Base-by-base conservation (phyloP, 805 yeast genomes). In the Metschnikowia bowlesiae region DNA sequence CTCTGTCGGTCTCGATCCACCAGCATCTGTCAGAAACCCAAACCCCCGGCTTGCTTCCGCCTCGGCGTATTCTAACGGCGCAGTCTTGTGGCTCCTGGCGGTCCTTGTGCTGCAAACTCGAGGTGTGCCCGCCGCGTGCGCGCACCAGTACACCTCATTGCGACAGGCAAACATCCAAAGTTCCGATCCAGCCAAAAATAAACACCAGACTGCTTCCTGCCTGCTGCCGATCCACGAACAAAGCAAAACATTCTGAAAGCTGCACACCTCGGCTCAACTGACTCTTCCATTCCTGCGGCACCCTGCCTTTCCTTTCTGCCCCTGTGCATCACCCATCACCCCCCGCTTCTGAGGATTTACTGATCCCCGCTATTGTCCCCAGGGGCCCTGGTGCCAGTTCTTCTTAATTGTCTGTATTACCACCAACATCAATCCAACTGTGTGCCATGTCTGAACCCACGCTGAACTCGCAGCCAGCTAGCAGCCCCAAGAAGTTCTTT, bases 401-500 rank as follows among this genome's bases (percentile, higher is more conserved):
- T 37, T 37, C 34, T 28, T 39, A 39, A 39, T 39, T 13, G 43
- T 14, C 7, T 39, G 43, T 39, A 39, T 39, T 39, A 39, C 28
- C 30, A 39, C 18, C 34, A 8, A 39, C 1, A 11, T 6, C 31
- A 16, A 18, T 16, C 13, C 36, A 33, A 8, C 26, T 11, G 29
- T 11, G 11, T 6, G 39, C 39, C 29, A 48, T 46, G 48, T 37
- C 46, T 16, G 47, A 46, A 9, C 10, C 42, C 46, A 40, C 33
- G 35, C 31, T 44, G 11, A 47, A 47, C 2, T 28, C 40, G 3
- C 46, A 44, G 14, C 46, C n/a, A 11, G 14, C 48, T n/a, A 34
- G 52, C n/a, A 57, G 61, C 44, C 61, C 61, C 35, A 52, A 51
- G 46, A 53, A 50, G 46, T 57, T 57, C 44, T 56, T 57, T 41